Evolutionary conservation across 805 yeast genomes (phyloP), one percentile per base, ranked within the genome.

Genomic region (Nakazawaea anatomiae): DNA sequence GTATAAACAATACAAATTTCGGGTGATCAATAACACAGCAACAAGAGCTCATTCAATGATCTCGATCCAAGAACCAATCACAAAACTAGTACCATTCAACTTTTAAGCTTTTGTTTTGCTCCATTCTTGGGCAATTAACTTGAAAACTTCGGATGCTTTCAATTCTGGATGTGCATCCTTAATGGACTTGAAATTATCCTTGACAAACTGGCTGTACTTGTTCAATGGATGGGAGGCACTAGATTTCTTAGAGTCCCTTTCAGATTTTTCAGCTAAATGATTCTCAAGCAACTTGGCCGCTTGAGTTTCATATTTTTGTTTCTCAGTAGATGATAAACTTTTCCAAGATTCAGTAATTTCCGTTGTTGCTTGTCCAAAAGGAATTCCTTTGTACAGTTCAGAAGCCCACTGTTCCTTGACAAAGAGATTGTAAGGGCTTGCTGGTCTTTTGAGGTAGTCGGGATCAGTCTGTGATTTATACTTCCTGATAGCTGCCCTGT

Each of bases 41-140:
- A 18, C 25, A 18, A 18, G 25, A 18, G 25, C 25, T 3, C 3
- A 18, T 18, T 2, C 25, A 18, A 18, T 18, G 25, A 18, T 18
- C 25, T 2, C 3, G 25, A 18, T 18, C 25, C 3, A 18, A 18
- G 25, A 18, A 18, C 25, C 25, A 18, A 18, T 18, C 25, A 18
- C 2, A 18, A 18, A 18, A 18, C 25, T 3, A 18, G 25, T 18
- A 18, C 25, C 35, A 32, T 32, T 11, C 11, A 32, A 32, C 11
- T 32, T 9, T 8, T 25, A 41, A 10, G 27, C 1, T 32, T 14
- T 25, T 32, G n/a, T 9, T 48, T 28, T 38, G 38, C 27, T 18
- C 52, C 52, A 49, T 39, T 43, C 35, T 6, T 30, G 40, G 3
- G 48, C 52, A 39, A 49, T 25, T 38, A 44, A 5, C 36, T 44